Base-by-base conservation (phyloP, 306 rosid genomes). In the Phaseolus lunatus region DNA sequence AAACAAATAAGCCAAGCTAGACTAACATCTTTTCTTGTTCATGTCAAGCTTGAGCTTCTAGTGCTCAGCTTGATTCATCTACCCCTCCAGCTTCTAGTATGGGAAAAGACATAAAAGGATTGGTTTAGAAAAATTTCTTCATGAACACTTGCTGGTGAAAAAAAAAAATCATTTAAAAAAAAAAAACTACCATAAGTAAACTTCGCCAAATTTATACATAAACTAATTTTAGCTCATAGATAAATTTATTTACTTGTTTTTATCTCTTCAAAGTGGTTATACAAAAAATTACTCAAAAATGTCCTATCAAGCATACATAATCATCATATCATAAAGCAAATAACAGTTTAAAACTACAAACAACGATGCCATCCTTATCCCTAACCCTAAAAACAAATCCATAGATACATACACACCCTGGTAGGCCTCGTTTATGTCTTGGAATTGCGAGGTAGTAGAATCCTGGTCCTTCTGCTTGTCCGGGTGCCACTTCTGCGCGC, bases 401-500 rank as follows among this genome's bases (percentile, higher is more conserved):
- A 69, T 0, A 4, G 2, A 27, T 5, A 33, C 2, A 33, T 33
- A 49, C 8, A 15, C 26, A 92, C 99, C 97, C 73, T 89, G 91
- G 68, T 92, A 96, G 1, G 99, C 99, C 85, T 96, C 98, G 50
- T 91, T 96, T 57, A 96, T 96, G 31, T 91, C 96, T 83, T 96
- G 99, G 71, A 96, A 96, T 49, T 87, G 83, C 7, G 96, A 87
- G 37, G 98, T 92, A 7, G 98, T 50, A 50, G 76, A 31, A 71
- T 81, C 91, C 64, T 86, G 88, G 84, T 76, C 90, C 45, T 89
- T 91, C 70, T 87, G 90, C 86, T 96, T 96, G 77, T 96, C 99
- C 24, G 99, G 99, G 72, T 92, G 99, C 99, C 99, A 96, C 82
- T 86, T 96, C 99, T 96, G 89, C 84, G 48, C 43, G 52, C 67